Evolutionary conservation across 331 rosid species (phyloP), one percentile per base, ranked within the genome.

Genomic region (Malus hybrid): DNA sequence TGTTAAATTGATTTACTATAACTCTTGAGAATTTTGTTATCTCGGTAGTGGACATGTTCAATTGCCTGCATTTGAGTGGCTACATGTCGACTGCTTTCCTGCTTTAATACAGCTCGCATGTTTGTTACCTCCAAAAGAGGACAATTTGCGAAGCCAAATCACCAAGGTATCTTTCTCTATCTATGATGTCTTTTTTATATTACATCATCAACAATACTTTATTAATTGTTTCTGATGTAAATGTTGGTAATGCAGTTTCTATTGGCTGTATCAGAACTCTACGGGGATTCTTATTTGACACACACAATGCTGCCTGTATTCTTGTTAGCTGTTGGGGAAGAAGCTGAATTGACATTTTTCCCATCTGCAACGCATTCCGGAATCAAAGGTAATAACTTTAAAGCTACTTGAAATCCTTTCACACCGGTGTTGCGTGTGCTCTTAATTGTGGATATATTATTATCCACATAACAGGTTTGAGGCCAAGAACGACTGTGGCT

Each of bases 1-100:
- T 69, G 8, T 62, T 66, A 66, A 69, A 76, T 77, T 61, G 77
- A 20, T 32, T 72, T 59, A 1, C 71, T 73, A 70, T 78, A 56
- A 72, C 70, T 76, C 82, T 84, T 55, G 18, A 67, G 54, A 74
- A 71, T 83, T 79, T 83, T 74, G 69, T 71, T 34, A 77, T 75
- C 73, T 86, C 48, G 72, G 44, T 82, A 94, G 99, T 89, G 97
- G 89, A 67, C 85, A 82, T 85, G 82, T 86, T 67, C 92, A 84
- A 78, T 92, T 96, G 97, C 87, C 85, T 83, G 87, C 90, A 70
- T 90, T 94, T 85, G 99, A 94, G 82, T 94, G 99, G 97, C 81
- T 94, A 81, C 99, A 94, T 83, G 83, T 72, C 44, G 90, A 90
- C 54, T 94, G 99, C 87, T 85, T 94, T 82, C 96, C 99, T 74